A percentile compares a stretch with the other conserved stretches of the same genome.
Conservation (phyloP, 2,329 filamentous ascomycete genomes). For the Aspergillus sojae region DNA sequence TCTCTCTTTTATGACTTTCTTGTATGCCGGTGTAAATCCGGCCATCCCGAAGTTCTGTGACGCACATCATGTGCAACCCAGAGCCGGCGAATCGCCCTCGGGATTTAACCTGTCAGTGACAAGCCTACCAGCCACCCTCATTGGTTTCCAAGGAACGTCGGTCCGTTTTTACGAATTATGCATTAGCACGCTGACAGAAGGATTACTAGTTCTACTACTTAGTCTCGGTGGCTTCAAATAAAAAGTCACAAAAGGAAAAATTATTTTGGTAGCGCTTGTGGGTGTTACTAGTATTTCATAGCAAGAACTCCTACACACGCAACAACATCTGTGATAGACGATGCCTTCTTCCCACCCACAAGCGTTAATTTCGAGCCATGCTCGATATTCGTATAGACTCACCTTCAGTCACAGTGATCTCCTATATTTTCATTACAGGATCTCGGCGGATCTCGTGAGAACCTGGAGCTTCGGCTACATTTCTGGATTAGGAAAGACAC, state of each 20-base stretch:
- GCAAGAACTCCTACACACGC: background rate
- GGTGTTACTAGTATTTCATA: background rate
- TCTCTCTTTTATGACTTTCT: background rate
- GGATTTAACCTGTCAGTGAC: slow-evolving; percentile 13
- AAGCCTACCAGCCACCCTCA: slow-evolving; percentile 19
- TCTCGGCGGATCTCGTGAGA: slow-evolving; percentile 16
- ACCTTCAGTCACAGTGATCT: background rate
- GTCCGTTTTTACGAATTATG: slow-evolving; percentile 17
- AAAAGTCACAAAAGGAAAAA: background rate
- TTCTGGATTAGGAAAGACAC: slow-evolving; percentile 19
- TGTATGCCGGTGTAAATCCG: slow-evolving; percentile 15
- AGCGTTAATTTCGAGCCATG: background rate
- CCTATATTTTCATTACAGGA: slow-evolving; percentile 3
- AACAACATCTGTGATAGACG: background rate
- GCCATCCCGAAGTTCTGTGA: slow-evolving; percentile 26
- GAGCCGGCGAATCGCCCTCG: slow-evolving; percentile 20
- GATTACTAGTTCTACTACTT: slow-evolving; percentile 4
- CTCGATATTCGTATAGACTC: background rate
- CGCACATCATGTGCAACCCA: slow-evolving; percentile 26
- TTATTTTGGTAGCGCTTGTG: background rate
- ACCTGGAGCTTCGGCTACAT: slow-evolving; percentile 25
- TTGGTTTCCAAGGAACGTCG: slow-evolving; percentile 15
- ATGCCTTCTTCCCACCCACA: background rate
- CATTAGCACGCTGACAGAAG: slow-evolving; percentile 1
- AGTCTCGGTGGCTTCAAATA: background rate